These are phyloP conservation scores for Capillidium rhysosporum DNA, from an alignment of 371 early-diverging fungal genomes.

Conservation along the genomic window DNA sequence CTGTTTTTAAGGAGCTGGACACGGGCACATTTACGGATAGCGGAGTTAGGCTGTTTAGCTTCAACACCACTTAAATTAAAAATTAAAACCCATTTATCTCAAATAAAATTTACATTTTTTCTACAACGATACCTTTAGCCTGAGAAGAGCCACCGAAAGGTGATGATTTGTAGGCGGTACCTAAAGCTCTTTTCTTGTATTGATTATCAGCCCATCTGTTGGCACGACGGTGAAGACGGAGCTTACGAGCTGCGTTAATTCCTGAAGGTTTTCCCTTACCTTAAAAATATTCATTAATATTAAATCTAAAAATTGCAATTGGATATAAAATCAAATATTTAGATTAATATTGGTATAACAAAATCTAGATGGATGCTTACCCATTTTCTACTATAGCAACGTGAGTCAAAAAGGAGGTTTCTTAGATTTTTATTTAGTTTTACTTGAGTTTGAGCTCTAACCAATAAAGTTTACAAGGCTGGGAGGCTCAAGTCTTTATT, in stretches of 20 bases:
- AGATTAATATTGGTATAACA: too few species aligned
- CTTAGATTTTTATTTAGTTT: neutral
- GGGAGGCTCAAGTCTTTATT: too few species aligned
- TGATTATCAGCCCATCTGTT: slow-evolving; percentile 98
- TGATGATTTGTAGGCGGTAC: slow-evolving; percentile 93
- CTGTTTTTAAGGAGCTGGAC: slow-evolving; percentile 99
- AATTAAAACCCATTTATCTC: neutral
- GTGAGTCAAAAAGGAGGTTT: slow-evolving; percentile 3
- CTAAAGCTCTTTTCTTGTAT: slow-evolving; percentile 96
- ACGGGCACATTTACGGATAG: slow-evolving; percentile 99
- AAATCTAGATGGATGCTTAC: neutral
- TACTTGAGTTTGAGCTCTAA: too few species aligned
- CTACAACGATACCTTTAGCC: slow-evolving; percentile 99
- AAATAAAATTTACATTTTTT: slow-evolving; percentile 78
- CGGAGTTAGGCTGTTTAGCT: slow-evolving; percentile 99
- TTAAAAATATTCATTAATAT: slow-evolving; percentile 8
- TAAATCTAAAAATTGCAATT: too few species aligned
- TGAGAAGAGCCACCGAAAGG: slow-evolving; percentile 99
- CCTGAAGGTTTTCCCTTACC: slow-evolving; percentile 93
- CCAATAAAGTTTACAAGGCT: too few species aligned
- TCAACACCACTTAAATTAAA: slow-evolving; percentile 81
- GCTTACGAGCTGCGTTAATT: slow-evolving; percentile 97
- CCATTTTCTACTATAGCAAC: neutral
- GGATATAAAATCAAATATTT: too few species aligned
- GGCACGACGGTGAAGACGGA: slow-evolving; percentile 90